Evolutionary conservation across 257 asterid genomes (phyloP), one percentile per base, ranked within the genome.

Genomic region (Striga asiatica): DNA sequence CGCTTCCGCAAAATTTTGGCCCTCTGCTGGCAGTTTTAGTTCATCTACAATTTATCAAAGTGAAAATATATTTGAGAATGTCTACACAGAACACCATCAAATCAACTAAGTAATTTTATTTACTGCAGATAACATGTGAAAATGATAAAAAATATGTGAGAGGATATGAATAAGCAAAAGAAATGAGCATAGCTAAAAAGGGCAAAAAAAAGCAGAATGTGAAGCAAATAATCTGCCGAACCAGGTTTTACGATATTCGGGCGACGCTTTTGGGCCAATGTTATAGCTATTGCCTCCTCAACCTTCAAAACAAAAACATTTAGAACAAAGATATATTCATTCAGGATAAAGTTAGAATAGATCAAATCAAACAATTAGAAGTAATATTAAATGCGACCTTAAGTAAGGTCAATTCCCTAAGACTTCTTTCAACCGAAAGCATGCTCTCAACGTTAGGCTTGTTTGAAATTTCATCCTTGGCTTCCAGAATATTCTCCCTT

Each of bases 361-460:
- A n/a, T n/a, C n/a, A n/a, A n/a, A n/a, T n/a, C n/a, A n/a, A n/a
- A n/a, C n/a, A n/a, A n/a, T n/a, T n/a, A n/a, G n/a, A n/a, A n/a
- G n/a, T n/a, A n/a, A n/a, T n/a, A n/a, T n/a, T n/a, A n/a, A n/a
- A 54, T 53, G 18, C 19, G n/a, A 89, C 96, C 98, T 91, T 91
- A 29, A 91, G 92, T 24, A 76, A 74, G 34, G 76, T 69, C 65
- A 87, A 60, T 76, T 91, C 97, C 62, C 80, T 67, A 17, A 91
- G 93, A 70, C 89, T 97, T 66, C 80, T 82, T 72, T 91, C 98
- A 58, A 82, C 98, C 62, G 84, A 62, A 69, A 91, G 85, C 94
- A 84, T 82, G 80, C 89, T 87, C 75, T 91, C 98, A 18, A 91
- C 78, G 51, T 70, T 72, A 50, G 74, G 81, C 46, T 74, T 91